Percentiles rank a stretch among this genome's conserved stretches.
Conservation (phyloP, 169 alveolate species). For the Toxoplasma gondii region DNA sequence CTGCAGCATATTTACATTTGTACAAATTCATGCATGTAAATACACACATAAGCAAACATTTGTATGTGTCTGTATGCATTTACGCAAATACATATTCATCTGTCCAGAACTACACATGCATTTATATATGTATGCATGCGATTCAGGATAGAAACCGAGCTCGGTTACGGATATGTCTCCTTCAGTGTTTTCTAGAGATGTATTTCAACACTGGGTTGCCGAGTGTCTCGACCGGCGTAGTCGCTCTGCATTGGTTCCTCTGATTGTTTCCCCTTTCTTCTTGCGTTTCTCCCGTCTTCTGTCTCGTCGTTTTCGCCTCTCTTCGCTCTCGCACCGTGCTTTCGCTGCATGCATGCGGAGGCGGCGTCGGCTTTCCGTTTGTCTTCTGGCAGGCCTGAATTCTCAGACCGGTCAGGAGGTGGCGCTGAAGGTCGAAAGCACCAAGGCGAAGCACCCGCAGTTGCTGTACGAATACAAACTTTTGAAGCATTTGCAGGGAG, state of each 20-base stretch:
- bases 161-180: too few species aligned
- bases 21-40: neutral
- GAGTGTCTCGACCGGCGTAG: too few species aligned
- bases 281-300: neutral
- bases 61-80: neutral
- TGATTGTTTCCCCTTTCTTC: neutral
- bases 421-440: constrained; percentile 74
- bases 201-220: too few species aligned
- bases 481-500: constrained; percentile 71
- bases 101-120: too few species aligned
- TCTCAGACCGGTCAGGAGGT: constrained; percentile 76
- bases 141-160: too few species aligned
- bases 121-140: neutral
- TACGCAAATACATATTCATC: neutral
- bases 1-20: neutral
- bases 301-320: neutral
- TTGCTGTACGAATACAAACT: constrained; percentile 75
- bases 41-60: neutral
- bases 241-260: neutral
- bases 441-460: constrained; percentile 82
- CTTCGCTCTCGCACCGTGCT: neutral
- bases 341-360: neutral
- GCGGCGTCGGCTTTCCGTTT: neutral
- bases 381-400: constrained; percentile 48
- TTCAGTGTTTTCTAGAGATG: too few species aligned